Percentiles rank a stretch among this genome's conserved stretches.
Conservation (phyloP, 208 protist species). For the Trypanosomatidae sp. region DNA sequence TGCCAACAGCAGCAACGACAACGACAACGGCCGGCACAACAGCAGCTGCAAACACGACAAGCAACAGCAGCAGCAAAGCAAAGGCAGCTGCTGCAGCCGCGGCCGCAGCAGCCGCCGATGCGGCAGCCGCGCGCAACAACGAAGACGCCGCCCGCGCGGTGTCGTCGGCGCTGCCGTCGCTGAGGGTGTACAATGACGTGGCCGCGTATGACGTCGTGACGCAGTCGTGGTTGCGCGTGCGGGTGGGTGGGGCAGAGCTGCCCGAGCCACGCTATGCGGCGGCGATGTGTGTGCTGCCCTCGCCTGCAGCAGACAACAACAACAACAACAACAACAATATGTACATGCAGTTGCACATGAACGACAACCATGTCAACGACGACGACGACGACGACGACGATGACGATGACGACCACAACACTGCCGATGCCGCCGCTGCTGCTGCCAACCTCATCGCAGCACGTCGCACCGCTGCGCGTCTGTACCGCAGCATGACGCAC, state of each 20-base stretch:
- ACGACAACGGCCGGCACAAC: too few relatives aligned
- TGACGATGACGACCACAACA: neutral
- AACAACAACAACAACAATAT: slow-evolving; percentile 1
- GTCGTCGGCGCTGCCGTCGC: neutral
- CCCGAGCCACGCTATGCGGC: slow-evolving; percentile 29
- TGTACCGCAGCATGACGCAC: too few relatives aligned
- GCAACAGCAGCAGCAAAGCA: slow-evolving; percentile 1
- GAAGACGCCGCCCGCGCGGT: neutral
- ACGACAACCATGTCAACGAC: slow-evolving; percentile 2
- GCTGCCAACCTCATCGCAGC: too few relatives aligned
- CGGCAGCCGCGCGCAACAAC: slow-evolving; percentile 2
- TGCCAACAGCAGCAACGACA: too few relatives aligned
- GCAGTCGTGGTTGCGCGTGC: slow-evolving; percentile 27
- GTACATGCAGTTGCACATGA: neutral
- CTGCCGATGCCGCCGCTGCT: neutral
- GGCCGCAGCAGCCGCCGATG: neutral
- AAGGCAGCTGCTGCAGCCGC: neutral
- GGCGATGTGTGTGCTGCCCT: slow-evolving; percentile 23
- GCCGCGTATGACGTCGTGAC: slow-evolving; percentile 24
- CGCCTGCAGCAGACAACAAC: slow-evolving; percentile 5
- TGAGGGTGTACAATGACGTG: slow-evolving; percentile 18
- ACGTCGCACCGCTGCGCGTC: too few relatives aligned
- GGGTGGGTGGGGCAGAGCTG: slow-evolving; percentile 14
- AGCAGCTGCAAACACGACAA: too few relatives aligned
- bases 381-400: neutral